A percentile compares a stretch with the other conserved stretches of the same genome.
phyloP scores from a whole-genome alignment of 345 rosid genomes.

The Pistacia vera region DNA sequence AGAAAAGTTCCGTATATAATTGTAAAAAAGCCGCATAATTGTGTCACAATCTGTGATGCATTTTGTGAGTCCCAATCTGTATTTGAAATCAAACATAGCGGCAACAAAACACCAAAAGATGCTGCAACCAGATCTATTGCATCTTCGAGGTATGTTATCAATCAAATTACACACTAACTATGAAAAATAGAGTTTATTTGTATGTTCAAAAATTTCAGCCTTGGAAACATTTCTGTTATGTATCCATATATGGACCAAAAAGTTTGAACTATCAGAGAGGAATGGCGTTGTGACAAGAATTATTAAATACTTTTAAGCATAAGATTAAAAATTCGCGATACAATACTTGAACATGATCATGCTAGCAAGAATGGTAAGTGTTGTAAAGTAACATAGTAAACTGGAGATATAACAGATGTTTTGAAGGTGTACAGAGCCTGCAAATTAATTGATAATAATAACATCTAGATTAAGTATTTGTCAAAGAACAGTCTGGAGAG shows the following conservation, averaged over 20 bases:
- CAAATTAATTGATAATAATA: conserved; percentile 1
- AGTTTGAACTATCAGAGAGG: background rate
- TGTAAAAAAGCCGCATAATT: conserved; percentile 84
- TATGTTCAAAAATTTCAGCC: no score
- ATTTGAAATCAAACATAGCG: background rate
- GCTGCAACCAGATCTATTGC: no score
- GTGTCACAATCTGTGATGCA: conserved; percentile 75
- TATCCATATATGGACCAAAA: background rate
- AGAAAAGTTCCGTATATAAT: conserved; percentile 88
- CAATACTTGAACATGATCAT: conserved; percentile 89
- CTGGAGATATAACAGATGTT: conserved; percentile 90
- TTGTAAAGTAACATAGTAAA: conserved; percentile 89
- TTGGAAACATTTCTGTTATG: no score
- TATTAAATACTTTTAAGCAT: background rate
- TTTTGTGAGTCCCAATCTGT: conserved; percentile 89
- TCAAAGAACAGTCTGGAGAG: background rate
- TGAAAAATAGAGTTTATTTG: no score
- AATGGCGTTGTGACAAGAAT: background rate
- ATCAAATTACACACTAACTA: no score
- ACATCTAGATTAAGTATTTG: conserved; percentile 2
- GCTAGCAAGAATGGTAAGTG: conserved; percentile 87
- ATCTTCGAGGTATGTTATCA: no score
- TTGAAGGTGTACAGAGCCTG: conserved; percentile 96
- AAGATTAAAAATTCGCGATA: background rate
- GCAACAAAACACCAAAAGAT: background rate